Evolutionary conservation across 2,329 filamentous ascomycete species (phyloP).

Genomic region (Raffaelea deltoideospora): DNA sequence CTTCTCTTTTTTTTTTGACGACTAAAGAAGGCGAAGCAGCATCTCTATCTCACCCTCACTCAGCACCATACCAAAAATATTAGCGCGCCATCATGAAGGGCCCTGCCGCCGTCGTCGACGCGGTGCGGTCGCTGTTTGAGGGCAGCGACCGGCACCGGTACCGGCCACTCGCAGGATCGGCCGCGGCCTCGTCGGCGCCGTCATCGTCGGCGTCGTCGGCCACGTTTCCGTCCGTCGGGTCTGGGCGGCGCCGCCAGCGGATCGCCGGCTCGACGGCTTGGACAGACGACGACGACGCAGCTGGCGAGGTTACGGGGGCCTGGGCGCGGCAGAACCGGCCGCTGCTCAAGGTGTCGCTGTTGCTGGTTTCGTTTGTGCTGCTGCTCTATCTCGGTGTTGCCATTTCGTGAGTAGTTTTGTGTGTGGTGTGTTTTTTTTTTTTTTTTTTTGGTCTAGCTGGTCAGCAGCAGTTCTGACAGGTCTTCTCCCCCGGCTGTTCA

Average conservation of each 20-base stretch:
- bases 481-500: background rate
- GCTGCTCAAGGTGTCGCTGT: constrained; percentile 10
- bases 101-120: constrained; percentile 6
- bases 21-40: too few species aligned
- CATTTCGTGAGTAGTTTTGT: constrained; percentile 11
- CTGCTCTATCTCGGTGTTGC: constrained; percentile 11
- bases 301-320: background rate
- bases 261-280: too few species aligned
- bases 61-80: too few species aligned
- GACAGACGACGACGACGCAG: background rate
- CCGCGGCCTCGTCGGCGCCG: background rate
- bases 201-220: too few species aligned
- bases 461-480: too few species aligned
- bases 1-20: too few species aligned
- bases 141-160: constrained; percentile 1
- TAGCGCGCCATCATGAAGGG: constrained; percentile 4
- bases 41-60: background rate
- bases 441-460: background rate
- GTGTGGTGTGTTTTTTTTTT: background rate
- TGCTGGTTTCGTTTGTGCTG: constrained; percentile 9
- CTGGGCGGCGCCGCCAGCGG: too few species aligned
- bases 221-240: too few species aligned
- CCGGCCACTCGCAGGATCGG: background rate
- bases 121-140: constrained; percentile 1
- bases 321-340: constrained; percentile 5